Base-by-base conservation (phyloP, 2,329 filamentous ascomycete species). In the Fusarium multiceps region DNA sequence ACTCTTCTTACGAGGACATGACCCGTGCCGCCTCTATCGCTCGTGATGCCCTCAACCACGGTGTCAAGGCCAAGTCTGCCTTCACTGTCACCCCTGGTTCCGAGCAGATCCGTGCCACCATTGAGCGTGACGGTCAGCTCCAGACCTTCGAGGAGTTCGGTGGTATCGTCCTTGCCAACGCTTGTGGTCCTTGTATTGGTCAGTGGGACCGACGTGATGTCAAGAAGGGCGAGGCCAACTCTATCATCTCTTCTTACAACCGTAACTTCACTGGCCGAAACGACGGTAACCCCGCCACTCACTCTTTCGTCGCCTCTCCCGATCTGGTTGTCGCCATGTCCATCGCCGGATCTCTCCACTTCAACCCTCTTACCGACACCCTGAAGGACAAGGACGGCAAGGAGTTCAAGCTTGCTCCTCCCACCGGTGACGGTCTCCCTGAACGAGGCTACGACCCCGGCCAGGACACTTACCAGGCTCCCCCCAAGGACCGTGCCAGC, bases 191-290 rank as follows among this genome's bases (percentile, higher is more conserved):
- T 32, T 97, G 94, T 78, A 97, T 97, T 73, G 94, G 95, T 3
- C 94, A 97, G 82, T 98, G 96, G 96, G 94, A 98, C 79, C 92
- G 96, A 74, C 87, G 85, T 72, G 95, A 98, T 75, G 93, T 98
- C 59, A 92, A 94, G 88, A 98, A 98, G 89, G 95, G 95, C 73
- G 90, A 93, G 76, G 86, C 94, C 77, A 99, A 99, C 90, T 97
- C 94, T 9, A 99, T 99, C 81, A 87, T 99, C 80, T 98, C 94
- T 48, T 98, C 96, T 28, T 99, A 98, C 91, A 99, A 99, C 92
- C 94, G 96, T 84, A 98, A 99, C 90, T 98, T 99, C 87, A 98
- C 95, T 67, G 95, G 95, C 73, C 93, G 96, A 80, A 98, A 98
- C 82, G 94, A 97, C 75, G 94, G 93, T 74, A 98, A 97, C 88